These are phyloP conservation scores for Fusarium sp. DNA, from an alignment of 2,329 filamentous ascomycete genomes.

Conservation along the genomic window DNA sequence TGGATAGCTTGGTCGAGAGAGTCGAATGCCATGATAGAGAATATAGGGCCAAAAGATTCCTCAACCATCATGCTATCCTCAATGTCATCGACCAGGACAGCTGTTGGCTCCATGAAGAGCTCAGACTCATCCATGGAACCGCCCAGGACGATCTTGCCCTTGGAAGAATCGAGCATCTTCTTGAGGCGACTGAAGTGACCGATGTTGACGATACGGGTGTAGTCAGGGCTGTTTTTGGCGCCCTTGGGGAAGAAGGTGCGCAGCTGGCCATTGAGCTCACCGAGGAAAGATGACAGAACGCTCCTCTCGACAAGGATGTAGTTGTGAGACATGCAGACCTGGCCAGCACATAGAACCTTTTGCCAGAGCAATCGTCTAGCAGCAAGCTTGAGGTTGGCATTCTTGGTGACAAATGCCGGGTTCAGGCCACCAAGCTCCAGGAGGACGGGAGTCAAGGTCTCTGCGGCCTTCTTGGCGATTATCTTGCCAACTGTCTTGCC, in stretches of 20 bases:
- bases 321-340: constrained; percentile 94
- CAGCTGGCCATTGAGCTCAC: constrained; percentile 77
- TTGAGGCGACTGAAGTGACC: constrained; percentile 85
- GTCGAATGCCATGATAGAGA: constrained; percentile 82
- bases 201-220: constrained; percentile 83
- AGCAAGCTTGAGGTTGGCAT: constrained; percentile 82
- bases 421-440: constrained; percentile 94
- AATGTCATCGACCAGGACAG: constrained; percentile 82
- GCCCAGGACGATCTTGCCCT: constrained; percentile 88
- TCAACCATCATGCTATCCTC: constrained; percentile 81
- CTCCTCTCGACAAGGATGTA: constrained; percentile 87
- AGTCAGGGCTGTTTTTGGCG: constrained; percentile 81
- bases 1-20: constrained; percentile 87
- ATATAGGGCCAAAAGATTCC: constrained; percentile 94
- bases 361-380: constrained; percentile 89
- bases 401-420: constrained; percentile 90
- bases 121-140: constrained; percentile 84
- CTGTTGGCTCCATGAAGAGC: constrained; percentile 90
- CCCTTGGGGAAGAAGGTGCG: constrained; percentile 88
- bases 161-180: constrained; percentile 86
- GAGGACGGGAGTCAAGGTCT: constrained; percentile 86
- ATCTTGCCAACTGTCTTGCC: constrained; percentile 83
- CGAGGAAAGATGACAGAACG: constrained; percentile 77
- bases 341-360: constrained; percentile 87
- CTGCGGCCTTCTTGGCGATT: constrained; percentile 88